Conservation (phyloP, 768 basidiomycete genomes). For the Peribolospora kevripleyi region DNA sequence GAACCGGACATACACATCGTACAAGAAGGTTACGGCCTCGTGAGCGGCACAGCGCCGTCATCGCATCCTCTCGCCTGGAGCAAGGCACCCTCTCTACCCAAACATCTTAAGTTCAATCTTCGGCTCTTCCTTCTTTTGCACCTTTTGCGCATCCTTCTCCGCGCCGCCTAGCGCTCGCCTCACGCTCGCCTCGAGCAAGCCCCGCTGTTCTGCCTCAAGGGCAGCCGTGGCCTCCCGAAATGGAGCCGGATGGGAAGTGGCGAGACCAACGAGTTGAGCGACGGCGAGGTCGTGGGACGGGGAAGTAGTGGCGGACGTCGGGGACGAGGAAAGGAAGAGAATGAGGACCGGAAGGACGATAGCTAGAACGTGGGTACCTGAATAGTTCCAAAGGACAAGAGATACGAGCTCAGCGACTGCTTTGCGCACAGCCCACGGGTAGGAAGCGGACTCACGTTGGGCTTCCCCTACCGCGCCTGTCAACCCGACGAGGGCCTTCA, state of each 20-base stretch:
- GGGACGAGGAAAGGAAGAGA: not conserved
- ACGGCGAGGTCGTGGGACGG: constrained; percentile 36
- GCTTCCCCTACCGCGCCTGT: constrained; percentile 33
- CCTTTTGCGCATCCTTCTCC: not conserved
- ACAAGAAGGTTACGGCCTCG: no score
- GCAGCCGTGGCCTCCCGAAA: constrained; percentile 66
- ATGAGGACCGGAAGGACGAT: constrained; percentile 49
- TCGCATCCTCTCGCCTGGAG: no score
- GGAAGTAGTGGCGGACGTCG: constrained; percentile 15
- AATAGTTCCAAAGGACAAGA: constrained; percentile 3
- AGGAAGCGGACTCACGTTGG: constrained; percentile 30
- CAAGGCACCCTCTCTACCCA: not conserved
- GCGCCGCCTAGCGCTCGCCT: constrained; percentile 34
- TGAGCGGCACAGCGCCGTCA: no score
- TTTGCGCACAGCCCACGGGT: not conserved
- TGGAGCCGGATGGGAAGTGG: constrained; percentile 39
- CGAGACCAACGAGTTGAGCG: constrained; percentile 43
- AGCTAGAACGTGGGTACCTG: constrained; percentile 42
- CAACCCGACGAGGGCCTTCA: constrained; percentile 52
- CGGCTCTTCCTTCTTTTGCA: not conserved
- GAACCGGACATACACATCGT: no score
- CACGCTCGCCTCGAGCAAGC: constrained; percentile 49
- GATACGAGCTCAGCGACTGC: not conserved
- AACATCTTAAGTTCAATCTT: not conserved
- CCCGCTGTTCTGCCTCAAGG: constrained; percentile 34